Conservation (phyloP, 768 basidiomycete genomes). For the Dentipellis fragilis region DNA sequence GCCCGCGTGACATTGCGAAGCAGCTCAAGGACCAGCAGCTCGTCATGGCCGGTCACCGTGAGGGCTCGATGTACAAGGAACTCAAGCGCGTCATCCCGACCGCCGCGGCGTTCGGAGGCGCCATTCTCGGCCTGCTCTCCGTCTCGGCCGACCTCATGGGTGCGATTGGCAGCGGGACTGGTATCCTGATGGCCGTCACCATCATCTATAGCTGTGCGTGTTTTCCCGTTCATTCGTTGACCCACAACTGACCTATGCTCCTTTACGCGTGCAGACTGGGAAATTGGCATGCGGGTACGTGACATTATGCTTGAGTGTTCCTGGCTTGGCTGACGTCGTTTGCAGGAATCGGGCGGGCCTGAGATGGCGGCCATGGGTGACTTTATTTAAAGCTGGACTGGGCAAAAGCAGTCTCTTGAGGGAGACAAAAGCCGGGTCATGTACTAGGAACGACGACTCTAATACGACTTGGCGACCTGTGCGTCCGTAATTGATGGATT, state of each 20-base stretch:
- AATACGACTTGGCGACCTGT: background rate
- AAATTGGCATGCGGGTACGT: slow-evolving; percentile 74
- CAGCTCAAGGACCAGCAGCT: slow-evolving; percentile 98
- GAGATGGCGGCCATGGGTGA: slow-evolving; percentile 79
- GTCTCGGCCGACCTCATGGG: slow-evolving; percentile 93
- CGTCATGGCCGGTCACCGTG: slow-evolving; percentile 86
- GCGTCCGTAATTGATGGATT: too few species aligned
- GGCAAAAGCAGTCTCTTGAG: background rate
- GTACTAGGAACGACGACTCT: background rate
- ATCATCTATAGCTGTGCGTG: slow-evolving; percentile 74
- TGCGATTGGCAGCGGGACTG: slow-evolving; percentile 90
- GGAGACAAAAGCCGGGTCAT: background rate
- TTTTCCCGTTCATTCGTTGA: background rate
- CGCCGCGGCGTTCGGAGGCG: slow-evolving; percentile 94
- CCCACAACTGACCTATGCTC: background rate
- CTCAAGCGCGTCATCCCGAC: slow-evolving; percentile 97
- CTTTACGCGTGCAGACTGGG: slow-evolving; percentile 57
- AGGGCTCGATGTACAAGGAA: slow-evolving; percentile 99
- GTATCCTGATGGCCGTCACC: slow-evolving; percentile 96
- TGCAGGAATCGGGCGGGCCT: slow-evolving; percentile 65
- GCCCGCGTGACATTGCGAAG: slow-evolving; percentile 93
- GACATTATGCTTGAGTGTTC: background rate
- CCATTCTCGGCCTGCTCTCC: slow-evolving; percentile 86
- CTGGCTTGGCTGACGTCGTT: background rate
- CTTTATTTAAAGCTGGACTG: slow-evolving; percentile 36